Evolutionary conservation across 805 yeast species (phyloP).

Genomic region (Torulaspora indica): DNA sequence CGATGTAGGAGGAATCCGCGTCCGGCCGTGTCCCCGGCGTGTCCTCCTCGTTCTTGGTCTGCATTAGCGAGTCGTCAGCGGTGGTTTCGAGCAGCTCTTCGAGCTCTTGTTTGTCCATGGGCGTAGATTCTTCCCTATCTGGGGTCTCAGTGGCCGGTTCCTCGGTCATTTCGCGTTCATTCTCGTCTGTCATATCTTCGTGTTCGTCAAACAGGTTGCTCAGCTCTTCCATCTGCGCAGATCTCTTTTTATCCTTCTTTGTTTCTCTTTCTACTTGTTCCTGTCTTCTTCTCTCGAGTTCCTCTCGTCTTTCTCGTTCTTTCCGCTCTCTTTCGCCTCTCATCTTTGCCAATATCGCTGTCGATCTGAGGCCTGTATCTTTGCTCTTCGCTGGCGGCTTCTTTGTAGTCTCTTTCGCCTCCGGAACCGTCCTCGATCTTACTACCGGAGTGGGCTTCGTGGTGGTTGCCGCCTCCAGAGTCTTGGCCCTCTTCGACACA

Average conservation of each 20-base stretch:
- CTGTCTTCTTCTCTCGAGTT: slow-evolving; percentile 26
- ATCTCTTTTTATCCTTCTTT: slow-evolving; percentile 25
- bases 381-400: slow-evolving; percentile 13
- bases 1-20: slow-evolving; percentile 22
- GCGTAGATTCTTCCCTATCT: slow-evolving; percentile 4
- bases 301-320: slow-evolving; percentile 29
- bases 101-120: slow-evolving; percentile 18
- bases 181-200: slow-evolving; percentile 8
- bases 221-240: slow-evolving; percentile 31
- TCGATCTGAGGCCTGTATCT: slow-evolving; percentile 29
- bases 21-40: background rate
- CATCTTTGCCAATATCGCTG: slow-evolving; percentile 33
- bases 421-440: slow-evolving; percentile 19
- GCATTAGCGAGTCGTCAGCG: slow-evolving; percentile 32
- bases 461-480: slow-evolving; percentile 12
- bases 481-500: slow-evolving; percentile 12
- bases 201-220: slow-evolving; percentile 30
- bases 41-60: slow-evolving; percentile 9
- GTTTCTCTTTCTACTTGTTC: slow-evolving; percentile 14
- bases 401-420: slow-evolving; percentile 7
- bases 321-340: slow-evolving; percentile 31
- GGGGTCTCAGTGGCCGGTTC: slow-evolving; percentile 6
- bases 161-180: no score
- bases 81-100: slow-evolving; percentile 34
- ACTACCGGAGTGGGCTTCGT: slow-evolving; percentile 10